These are phyloP conservation scores for Penicillium ochrochloron DNA, from an alignment of 495 filamentous ascomycete genomes.

Conservation along the genomic window DNA sequence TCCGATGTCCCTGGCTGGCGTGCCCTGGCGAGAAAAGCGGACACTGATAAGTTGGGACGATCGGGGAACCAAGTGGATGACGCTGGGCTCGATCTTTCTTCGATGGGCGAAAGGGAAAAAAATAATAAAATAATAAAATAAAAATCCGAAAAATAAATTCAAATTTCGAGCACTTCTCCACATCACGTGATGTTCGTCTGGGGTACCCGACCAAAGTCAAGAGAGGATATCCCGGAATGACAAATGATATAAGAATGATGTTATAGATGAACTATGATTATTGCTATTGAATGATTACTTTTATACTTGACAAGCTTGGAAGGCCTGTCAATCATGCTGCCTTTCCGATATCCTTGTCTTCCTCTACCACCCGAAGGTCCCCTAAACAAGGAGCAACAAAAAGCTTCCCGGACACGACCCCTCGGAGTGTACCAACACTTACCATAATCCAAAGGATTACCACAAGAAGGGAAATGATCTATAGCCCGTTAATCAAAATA, in stretches of 20 bases:
- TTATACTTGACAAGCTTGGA: not conserved
- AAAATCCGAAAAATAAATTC: constrained; percentile 23
- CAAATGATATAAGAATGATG: not conserved
- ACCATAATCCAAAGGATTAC: constrained; percentile 58
- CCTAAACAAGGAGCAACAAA: constrained; percentile 58
- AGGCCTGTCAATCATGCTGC: constrained; percentile 9
- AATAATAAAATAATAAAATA: constrained; percentile 26
- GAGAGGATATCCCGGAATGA: not conserved
- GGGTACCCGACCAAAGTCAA: constrained; percentile 1
- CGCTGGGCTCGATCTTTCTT: constrained; percentile 30
- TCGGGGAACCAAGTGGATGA: constrained; percentile 35
- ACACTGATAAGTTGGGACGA: constrained; percentile 19
- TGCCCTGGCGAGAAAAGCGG: constrained; percentile 11
- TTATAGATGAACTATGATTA: not conserved
- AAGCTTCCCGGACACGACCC: constrained; percentile 50
- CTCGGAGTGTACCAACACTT: constrained; percentile 47
- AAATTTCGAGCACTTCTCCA: constrained; percentile 21
- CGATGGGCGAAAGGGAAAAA: constrained; percentile 27
- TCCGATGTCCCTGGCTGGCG: constrained; percentile 13
- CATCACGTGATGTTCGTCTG: constrained; percentile 33
- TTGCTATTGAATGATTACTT: too few relatives aligned
- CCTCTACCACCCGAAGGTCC: constrained; percentile 35
- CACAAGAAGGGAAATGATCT: constrained; percentile 55
- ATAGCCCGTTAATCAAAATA: not conserved
- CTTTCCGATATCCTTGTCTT: constrained; percentile 29